Conservation (phyloP, 164 flowering plant genomes). For the Sedum album region DNA sequence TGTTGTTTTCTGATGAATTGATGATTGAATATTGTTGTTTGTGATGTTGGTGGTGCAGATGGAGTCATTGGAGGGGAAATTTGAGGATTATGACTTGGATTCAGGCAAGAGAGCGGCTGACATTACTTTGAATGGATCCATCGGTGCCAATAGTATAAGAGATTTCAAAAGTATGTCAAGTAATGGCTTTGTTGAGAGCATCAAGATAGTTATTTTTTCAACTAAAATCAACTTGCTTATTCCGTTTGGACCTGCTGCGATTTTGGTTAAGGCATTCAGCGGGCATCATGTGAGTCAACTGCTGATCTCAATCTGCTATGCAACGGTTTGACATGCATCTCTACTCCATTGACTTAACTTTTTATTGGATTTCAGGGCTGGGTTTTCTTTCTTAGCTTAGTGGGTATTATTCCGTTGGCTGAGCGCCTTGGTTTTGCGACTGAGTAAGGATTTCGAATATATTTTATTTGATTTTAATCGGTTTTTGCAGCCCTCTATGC, state of each 20-base stretch:
- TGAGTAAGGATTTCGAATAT: constrained; percentile 33
- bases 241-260: constrained; percentile 72
- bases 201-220: constrained; percentile 20
- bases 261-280: constrained; percentile 47
- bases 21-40: not conserved
- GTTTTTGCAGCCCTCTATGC: not conserved
- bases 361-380: not conserved
- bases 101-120: not conserved
- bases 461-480: not conserved
- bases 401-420: not conserved
- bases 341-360: not conserved
- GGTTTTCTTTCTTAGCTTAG: not conserved
- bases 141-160: not conserved
- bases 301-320: not conserved
- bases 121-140: not conserved
- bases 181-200: constrained; percentile 6
- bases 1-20: not conserved
- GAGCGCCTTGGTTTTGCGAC: constrained; percentile 21
- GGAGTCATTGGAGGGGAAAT: not conserved
- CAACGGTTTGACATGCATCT: not conserved
- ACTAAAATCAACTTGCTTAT: constrained; percentile 64
- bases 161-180: not conserved
- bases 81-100: not conserved
- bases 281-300: constrained; percentile 38
- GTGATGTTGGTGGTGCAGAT: not conserved